Evolutionary conservation across 2,329 filamentous ascomycete genomes (phyloP).

Genomic region (Ophiostoma piceae): DNA sequence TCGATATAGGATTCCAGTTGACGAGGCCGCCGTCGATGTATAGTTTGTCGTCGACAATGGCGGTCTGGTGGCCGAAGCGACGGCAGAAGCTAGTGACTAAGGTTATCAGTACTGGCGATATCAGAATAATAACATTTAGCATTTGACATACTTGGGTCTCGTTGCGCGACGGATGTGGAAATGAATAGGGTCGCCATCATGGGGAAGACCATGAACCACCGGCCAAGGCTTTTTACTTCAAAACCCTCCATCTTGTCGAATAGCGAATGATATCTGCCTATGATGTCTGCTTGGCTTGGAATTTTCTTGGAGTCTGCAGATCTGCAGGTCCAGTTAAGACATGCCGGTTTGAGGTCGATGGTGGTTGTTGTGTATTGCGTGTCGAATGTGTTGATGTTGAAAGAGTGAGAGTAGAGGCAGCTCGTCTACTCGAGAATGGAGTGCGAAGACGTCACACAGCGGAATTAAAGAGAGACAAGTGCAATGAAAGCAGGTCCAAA

Average conservation of each 20-base stretch:
- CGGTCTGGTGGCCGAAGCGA: constrained; percentile 54
- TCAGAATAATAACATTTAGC: not conserved
- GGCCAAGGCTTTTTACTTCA: not conserved
- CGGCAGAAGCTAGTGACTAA: constrained; percentile 51
- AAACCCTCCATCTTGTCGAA: not conserved
- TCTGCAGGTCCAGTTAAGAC: constrained; percentile 1
- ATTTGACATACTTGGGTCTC: constrained; percentile 22
- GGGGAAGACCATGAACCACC: not conserved
- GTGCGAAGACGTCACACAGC: not conserved
- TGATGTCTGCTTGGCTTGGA: not conserved
- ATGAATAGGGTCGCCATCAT: not conserved
- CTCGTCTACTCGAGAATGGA: not conserved
- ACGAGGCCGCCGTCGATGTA: constrained; percentile 60
- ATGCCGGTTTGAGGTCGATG: not conserved
- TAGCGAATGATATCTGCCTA: not conserved
- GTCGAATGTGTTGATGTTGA: not conserved
- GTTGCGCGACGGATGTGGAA: not conserved
- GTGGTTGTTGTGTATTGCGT: not conserved
- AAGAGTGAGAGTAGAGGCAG: not conserved
- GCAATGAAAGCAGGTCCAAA: not conserved
- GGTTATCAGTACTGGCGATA: not conserved
- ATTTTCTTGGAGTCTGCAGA: not conserved
- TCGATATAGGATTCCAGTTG: constrained; percentile 48
- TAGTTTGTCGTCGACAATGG: constrained; percentile 53
- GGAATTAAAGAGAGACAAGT: not conserved